Evolutionary conservation across 1,284 basidiomycete genomes (phyloP).

Genomic region (Quambalaria eucalypti): DNA sequence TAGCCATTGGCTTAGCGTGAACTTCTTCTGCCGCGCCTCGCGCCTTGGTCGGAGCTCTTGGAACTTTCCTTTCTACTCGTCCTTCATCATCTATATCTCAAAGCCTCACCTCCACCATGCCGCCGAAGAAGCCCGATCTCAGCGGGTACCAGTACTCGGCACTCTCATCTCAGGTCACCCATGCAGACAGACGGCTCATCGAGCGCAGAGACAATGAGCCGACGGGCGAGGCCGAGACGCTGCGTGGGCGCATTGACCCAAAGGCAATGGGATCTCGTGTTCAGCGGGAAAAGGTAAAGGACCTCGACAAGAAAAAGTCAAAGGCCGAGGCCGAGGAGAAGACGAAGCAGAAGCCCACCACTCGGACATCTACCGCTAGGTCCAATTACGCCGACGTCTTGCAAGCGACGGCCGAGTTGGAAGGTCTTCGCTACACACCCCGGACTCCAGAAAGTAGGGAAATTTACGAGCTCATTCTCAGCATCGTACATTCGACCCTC

Average conservation of each 20-base stretch:
- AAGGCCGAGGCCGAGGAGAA: slow-evolving; percentile 33
- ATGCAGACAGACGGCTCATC: slow-evolving; percentile 26
- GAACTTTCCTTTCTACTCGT: too few relatives aligned
- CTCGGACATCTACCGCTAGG: slow-evolving; percentile 5
- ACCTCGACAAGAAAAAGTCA: slow-evolving; percentile 84
- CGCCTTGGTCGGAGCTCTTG: too few relatives aligned
- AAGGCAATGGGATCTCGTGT: slow-evolving; percentile 90
- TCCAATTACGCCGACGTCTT: slow-evolving; percentile 36
- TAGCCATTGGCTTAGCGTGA: too few relatives aligned
- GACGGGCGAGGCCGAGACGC: slow-evolving; percentile 85
- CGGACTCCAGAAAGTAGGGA: slow-evolving; percentile 86
- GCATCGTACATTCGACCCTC: slow-evolving; percentile 58
- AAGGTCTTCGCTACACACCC: slow-evolving; percentile 84
- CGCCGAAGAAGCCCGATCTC: slow-evolving; percentile 41
- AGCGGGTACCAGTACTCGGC: slow-evolving; percentile 46
- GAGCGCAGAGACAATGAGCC: slow-evolving; percentile 57
- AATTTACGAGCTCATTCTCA: slow-evolving; percentile 86
- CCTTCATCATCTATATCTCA: too few relatives aligned
- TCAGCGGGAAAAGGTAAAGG: slow-evolving; percentile 71
- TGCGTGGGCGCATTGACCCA: slow-evolving; percentile 81
- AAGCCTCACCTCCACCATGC: slow-evolving; percentile 23
- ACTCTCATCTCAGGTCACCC: slow-evolving; percentile 43
- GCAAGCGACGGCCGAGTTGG: slow-evolving; percentile 66
- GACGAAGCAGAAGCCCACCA: slow-evolving; percentile 10
- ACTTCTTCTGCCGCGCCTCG: too few relatives aligned